These are phyloP conservation scores for Cordyceps javanica DNA, from an alignment of 2,329 filamentous ascomycete species.

Conservation along the genomic window DNA sequence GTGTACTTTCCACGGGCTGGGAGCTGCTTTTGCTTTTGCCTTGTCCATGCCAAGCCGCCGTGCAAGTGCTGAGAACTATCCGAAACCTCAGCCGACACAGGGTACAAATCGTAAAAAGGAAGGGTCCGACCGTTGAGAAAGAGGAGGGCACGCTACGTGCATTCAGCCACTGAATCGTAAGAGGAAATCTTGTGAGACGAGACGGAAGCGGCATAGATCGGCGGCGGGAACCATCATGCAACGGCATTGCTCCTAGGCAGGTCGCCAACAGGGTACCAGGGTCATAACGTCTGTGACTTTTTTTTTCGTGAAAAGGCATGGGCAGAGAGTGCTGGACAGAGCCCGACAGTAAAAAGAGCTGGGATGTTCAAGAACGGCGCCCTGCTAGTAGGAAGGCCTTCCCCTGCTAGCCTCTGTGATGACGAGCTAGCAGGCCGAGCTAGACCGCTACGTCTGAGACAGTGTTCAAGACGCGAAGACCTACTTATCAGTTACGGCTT, in stretches of 20 bases:
- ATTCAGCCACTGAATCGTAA: neutral
- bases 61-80: neutral
- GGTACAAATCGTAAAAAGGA: neutral
- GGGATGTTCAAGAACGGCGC: neutral
- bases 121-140: neutral
- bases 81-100: neutral
- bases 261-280: neutral
- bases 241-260: neutral
- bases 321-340: neutral
- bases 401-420: neutral
- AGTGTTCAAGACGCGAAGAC: neutral
- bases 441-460: slow-evolving; percentile 5
- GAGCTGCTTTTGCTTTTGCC: neutral
- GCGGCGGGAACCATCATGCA: neutral
- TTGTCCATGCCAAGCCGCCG: neutral
- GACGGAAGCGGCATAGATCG: neutral
- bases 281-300: neutral
- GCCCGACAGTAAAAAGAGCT: neutral
- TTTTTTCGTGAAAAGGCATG: neutral
- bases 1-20: neutral
- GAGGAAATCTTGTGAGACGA: neutral
- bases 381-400: neutral
- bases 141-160: neutral
- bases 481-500: neutral
- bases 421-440: neutral